These are phyloP conservation scores for Talaromyces rugulosus DNA, from an alignment of 2,329 filamentous ascomycete species.

Conservation along the genomic window DNA sequence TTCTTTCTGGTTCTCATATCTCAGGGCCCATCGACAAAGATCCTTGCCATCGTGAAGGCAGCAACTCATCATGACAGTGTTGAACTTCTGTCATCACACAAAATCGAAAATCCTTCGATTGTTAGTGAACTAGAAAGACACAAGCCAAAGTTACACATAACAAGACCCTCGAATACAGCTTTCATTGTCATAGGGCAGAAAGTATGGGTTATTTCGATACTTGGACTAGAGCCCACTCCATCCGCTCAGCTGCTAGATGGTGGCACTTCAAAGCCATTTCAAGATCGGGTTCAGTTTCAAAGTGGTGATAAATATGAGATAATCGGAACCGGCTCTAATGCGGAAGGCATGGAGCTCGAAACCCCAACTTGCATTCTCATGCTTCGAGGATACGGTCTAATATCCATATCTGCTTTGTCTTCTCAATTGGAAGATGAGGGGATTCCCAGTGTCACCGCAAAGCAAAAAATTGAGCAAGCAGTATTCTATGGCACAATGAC, in stretches of 20 bases:
- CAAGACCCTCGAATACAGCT: conserved; percentile 72
- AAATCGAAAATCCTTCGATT: conserved; percentile 61
- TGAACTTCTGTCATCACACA: conserved; percentile 63
- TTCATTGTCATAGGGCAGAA: conserved; percentile 78
- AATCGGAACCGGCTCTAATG: conserved; percentile 47
- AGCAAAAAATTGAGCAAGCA: conserved; percentile 87
- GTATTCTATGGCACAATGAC: conserved; percentile 83
- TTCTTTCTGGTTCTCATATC: conserved; percentile 50
- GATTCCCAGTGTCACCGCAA: conserved; percentile 63
- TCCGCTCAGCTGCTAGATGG: conserved; percentile 71
- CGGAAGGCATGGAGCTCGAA: conserved; percentile 31
- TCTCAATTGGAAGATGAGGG: conserved; percentile 44
- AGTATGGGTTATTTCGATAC: conserved; percentile 71
- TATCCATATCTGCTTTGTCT: conserved; percentile 48
- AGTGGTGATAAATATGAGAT: conserved; percentile 47
- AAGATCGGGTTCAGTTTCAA: conserved; percentile 81
- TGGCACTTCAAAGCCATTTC: conserved; percentile 63
- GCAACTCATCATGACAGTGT: conserved; percentile 52
- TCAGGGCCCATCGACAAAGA: conserved; percentile 45
- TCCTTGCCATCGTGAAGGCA: conserved; percentile 73
- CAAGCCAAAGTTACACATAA: conserved; percentile 69
- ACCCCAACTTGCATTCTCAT: conserved; percentile 48
- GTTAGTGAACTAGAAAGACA: conserved; percentile 36
- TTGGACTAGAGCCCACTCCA: conserved; percentile 63
- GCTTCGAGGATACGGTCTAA: conserved; percentile 54